phyloP scores from a whole-genome alignment of 1,284 basidiomycete species.

The Tetrapyrgos nigripes region DNA sequence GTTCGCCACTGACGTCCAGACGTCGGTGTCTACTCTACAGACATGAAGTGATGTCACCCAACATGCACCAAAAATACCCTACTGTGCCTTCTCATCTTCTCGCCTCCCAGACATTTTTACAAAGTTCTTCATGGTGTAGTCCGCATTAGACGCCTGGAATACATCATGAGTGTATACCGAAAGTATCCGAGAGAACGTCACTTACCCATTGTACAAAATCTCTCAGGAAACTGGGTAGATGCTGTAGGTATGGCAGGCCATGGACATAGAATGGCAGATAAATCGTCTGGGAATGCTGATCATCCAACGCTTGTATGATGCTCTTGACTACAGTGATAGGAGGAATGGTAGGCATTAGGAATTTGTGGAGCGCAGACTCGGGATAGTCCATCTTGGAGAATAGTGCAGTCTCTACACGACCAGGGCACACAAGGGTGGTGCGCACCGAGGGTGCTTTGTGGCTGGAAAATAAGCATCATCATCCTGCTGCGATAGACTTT shows the following conservation, averaged over 20 bases:
- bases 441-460: constrained; percentile 78
- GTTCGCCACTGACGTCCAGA: no score
- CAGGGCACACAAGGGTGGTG: constrained; percentile 83
- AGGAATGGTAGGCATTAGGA: constrained; percentile 77
- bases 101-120: constrained; percentile 53
- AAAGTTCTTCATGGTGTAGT: constrained; percentile 52
- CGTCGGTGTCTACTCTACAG: not conserved
- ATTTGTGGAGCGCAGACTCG: constrained; percentile 58
- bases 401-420: constrained; percentile 77
- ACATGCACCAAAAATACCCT: not conserved
- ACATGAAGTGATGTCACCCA: not conserved
- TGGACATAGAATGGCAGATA: constrained; percentile 78
- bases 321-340: constrained; percentile 80
- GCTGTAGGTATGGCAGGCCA: constrained; percentile 57
- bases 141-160: constrained; percentile 35
- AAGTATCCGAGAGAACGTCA: constrained; percentile 12
- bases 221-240: constrained; percentile 74
- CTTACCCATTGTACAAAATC: constrained; percentile 78
- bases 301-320: constrained; percentile 82
- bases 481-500: constrained; percentile 13
- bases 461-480: constrained; percentile 45
- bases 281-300: constrained; percentile 75
- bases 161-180: constrained; percentile 47
- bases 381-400: constrained; percentile 70
- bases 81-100: constrained; percentile 43